These are phyloP conservation scores for Prunus mume DNA, from an alignment of 306 rosid genomes.

Conservation along the genomic window DNA sequence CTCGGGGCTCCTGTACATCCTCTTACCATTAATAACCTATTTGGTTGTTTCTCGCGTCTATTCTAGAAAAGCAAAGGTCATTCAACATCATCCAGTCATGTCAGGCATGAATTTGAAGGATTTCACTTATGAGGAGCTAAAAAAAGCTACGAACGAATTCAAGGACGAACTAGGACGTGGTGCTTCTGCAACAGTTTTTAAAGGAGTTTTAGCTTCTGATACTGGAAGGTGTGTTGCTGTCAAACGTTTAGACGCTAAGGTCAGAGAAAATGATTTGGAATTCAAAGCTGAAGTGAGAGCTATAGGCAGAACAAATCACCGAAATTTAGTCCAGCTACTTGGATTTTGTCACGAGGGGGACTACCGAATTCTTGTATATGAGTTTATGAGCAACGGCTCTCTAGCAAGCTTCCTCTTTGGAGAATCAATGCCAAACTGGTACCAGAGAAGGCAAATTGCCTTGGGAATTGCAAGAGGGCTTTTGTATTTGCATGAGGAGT, in stretches of 20 bases:
- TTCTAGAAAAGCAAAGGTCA: background rate
- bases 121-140: constrained; percentile 21
- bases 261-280: constrained; percentile 38
- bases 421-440: constrained; percentile 13
- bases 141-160: constrained; percentile 23
- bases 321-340: constrained; percentile 17
- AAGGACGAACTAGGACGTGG: constrained; percentile 30
- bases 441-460: constrained; percentile 11
- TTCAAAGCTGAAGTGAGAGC: constrained; percentile 36
- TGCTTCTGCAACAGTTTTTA: constrained; percentile 29
- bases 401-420: constrained; percentile 22
- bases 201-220: constrained; percentile 21
- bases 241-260: constrained; percentile 32
- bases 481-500: constrained; percentile 37
- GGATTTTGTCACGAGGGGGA: constrained; percentile 26
- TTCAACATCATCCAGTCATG: too few relatives aligned
- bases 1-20: background rate
- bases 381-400: constrained; percentile 27
- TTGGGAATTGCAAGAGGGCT: constrained; percentile 27
- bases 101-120: constrained; percentile 12
- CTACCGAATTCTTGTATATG: constrained; percentile 27
- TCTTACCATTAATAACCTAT: background rate
- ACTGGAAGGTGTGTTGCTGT: constrained; percentile 32
- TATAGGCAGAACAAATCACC: constrained; percentile 36
- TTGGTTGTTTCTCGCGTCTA: background rate